Percentiles rank a stretch among this genome's conserved stretches.
These are phyloP conservation scores for Aegle marmelos DNA, from an alignment of 345 rosid species.

Conservation along the genomic window DNA sequence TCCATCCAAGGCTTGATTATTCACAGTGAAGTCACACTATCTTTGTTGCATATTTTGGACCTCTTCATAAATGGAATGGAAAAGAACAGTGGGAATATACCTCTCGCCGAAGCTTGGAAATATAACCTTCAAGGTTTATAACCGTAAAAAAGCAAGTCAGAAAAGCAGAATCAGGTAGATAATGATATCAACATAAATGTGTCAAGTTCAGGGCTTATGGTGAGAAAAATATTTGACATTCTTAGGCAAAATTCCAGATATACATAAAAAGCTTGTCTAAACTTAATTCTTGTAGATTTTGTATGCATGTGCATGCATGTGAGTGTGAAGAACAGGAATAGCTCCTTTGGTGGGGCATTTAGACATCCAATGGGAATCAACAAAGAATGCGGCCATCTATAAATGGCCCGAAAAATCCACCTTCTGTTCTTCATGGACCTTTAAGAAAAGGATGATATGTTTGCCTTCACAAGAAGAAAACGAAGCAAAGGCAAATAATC, in stretches of 20 bases:
- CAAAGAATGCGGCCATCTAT: background rate
- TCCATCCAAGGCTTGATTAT: background rate
- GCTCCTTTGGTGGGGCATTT: background rate
- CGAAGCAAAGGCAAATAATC: background rate
- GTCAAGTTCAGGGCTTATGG: background rate
- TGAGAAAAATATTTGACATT: background rate
- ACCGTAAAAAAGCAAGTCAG: constrained; percentile 11
- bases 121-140: constrained; percentile 45
- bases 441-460: background rate
- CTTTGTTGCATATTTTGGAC: constrained; percentile 51
- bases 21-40: constrained; percentile 13
- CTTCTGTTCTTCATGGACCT: background rate
- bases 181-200: background rate
- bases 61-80: constrained; percentile 61
- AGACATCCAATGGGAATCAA: background rate
- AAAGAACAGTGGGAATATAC: constrained; percentile 69
- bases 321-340: background rate
- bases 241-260: background rate
- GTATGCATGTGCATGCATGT: too few relatives aligned
- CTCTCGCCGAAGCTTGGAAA: constrained; percentile 94
- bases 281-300: background rate
- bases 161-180: background rate
- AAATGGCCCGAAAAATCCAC: background rate
- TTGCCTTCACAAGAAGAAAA: background rate
- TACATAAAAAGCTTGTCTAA: background rate